These are phyloP conservation scores for Hysterium pulicare DNA, from an alignment of 2,329 filamentous ascomycete species.

Conservation along the genomic window DNA sequence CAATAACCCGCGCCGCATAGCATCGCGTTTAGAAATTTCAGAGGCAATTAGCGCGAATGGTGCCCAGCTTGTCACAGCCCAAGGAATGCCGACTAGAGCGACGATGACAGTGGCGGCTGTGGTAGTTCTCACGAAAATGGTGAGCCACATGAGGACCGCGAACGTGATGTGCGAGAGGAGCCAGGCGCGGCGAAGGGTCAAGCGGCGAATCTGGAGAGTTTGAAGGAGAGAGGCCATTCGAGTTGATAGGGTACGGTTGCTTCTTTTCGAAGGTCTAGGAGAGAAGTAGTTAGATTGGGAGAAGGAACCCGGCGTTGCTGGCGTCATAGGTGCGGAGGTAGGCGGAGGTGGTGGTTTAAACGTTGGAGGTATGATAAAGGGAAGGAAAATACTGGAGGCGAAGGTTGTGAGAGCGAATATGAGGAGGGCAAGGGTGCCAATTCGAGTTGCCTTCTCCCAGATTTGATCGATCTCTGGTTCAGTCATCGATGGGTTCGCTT, in stretches of 20 bases:
- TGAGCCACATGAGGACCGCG: slow-evolving; percentile 74
- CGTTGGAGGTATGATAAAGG: slow-evolving; percentile 79
- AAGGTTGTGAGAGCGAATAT: slow-evolving; percentile 86
- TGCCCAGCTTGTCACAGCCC: slow-evolving; percentile 91
- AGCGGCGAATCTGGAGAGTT: slow-evolving; percentile 69
- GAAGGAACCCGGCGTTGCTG: slow-evolving; percentile 30
- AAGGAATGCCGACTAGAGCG: slow-evolving; percentile 80
- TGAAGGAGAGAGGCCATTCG: slow-evolving; percentile 46
- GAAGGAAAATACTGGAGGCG: slow-evolving; percentile 74
- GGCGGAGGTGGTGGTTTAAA: slow-evolving; percentile 53
- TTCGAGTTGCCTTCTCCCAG: slow-evolving; percentile 80
- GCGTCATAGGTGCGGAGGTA: slow-evolving; percentile 38
- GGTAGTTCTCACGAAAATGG: slow-evolving; percentile 72
- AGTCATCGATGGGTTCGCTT: slow-evolving; percentile 72
- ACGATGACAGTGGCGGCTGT: slow-evolving; percentile 72
- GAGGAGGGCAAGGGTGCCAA: slow-evolving; percentile 85
- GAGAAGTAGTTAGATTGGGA: slow-evolving; percentile 25
- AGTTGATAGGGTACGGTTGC: slow-evolving; percentile 19
- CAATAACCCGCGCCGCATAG: slow-evolving; percentile 54
- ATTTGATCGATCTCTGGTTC: slow-evolving; percentile 71
- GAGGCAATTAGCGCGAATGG: slow-evolving; percentile 93
- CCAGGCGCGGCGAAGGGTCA: slow-evolving; percentile 88
- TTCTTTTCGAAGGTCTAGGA: slow-evolving; percentile 17
- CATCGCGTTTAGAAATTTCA: slow-evolving; percentile 81
- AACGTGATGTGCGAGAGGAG: slow-evolving; percentile 82